Base-by-base conservation (phyloP, 1,139 yeast species). In the Sugiyamaella castrensis region DNA sequence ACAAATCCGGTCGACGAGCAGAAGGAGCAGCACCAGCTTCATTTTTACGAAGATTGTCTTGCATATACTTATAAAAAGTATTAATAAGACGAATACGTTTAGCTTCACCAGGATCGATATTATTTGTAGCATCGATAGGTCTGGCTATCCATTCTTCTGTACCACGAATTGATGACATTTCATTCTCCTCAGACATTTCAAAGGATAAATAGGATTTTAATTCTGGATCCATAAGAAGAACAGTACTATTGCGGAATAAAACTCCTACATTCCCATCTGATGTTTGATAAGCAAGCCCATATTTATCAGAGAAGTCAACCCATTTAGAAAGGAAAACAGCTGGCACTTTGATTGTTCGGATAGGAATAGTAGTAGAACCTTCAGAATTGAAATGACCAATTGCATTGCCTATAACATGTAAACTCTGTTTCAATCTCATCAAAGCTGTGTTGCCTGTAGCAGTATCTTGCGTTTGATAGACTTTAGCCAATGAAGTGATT, bases 261-360 rank as follows among this genome's bases (percentile, higher is more conserved):
- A 56, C 57, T 5, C 98, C 98, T 53, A 88, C 87, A 58, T 87
- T 88, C 53, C 89, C 94, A 50, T 91, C 86, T 31, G 92, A 87
- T 49, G 92, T 72, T 66, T 92, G 96, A 67, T 92, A 92, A 6
- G 96, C 87, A 62, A 94, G 85, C 0, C 99, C 99, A 68, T 91
- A 95, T 64, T 87, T 88, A 71, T 91, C 89, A 37, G 96, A 87
- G 66, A 92, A 92, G 67, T 94, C 98, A 29, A 94, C 98, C 99
- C 99, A 94, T 66, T 91, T 91, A 55, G 95, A 85, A 44, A 92
- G 84, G 54, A 87, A 80, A 8, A 62, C 49, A 10, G 59, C 57
- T 6, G 57, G 56, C 29, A 39, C 40, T 13, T 32, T 12, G 10
- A 28, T 16, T 24, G 36, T 33, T 34, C 37, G 38, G 1, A 11